Evolutionary conservation across 2,329 filamentous ascomycete species (phyloP).

Genomic region (Ascochyta lentis): DNA sequence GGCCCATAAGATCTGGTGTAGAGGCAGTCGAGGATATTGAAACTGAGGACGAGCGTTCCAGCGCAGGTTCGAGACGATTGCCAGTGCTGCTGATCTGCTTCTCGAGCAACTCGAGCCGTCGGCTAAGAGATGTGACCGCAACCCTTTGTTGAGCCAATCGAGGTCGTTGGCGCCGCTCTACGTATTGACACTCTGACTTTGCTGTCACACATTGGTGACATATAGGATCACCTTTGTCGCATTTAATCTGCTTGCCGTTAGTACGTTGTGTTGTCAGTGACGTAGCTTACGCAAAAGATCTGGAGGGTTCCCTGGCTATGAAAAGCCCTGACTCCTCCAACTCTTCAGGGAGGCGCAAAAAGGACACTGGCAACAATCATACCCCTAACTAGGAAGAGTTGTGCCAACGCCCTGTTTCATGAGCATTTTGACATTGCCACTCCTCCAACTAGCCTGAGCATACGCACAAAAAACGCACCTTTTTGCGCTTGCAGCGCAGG

Average conservation of each 20-base stretch:
- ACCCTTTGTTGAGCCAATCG: conserved; percentile 32
- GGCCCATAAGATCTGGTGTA: not conserved
- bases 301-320: not conserved
- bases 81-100: conserved; percentile 23
- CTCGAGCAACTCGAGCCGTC: conserved; percentile 35
- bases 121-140: conserved; percentile 28
- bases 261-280: not conserved
- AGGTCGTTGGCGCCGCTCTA: conserved; percentile 35
- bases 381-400: not conserved
- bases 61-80: not conserved
- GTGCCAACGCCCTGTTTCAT: not conserved
- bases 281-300: not conserved
- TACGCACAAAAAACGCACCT: conserved; percentile 7
- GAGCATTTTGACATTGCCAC: no score
- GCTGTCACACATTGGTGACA: conserved; percentile 38
- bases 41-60: conserved; percentile 8
- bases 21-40: not conserved
- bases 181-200: conserved; percentile 35
- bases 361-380: not conserved
- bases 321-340: not conserved
- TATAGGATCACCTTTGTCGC: conserved; percentile 31
- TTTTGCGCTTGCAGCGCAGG: conserved; percentile 22
- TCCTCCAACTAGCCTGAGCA: not conserved
- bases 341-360: not conserved
- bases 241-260: conserved; percentile 32